Evolutionary conservation across 805 yeast genomes (phyloP), one percentile per base, ranked within the genome.

Genomic region (Wickerhamiella kurtzmanii): DNA sequence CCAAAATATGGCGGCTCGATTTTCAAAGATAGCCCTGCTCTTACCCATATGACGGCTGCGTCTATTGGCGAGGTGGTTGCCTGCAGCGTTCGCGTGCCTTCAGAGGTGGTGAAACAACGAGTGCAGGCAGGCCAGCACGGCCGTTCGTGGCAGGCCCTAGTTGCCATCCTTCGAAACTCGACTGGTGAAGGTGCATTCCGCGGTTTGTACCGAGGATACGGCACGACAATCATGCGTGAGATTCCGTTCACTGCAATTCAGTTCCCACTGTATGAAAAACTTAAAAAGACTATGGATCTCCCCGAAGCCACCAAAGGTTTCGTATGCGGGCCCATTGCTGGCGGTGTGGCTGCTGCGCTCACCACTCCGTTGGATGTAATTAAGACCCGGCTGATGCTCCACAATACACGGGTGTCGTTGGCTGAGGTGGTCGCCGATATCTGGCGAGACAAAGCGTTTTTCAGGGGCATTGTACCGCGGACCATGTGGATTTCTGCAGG

Each of bases 401-500:
- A 70, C 57, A 67, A 74, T 39, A 65, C 66, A 20, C 65, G 75
- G 40, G 63, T 77, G 0, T 64, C 79, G 0, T 64, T 78, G 0
- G 38, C 63, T 3, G 54, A 61, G 11, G 62, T 87, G 49, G 75
- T 80, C 2, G 64, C 59, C 32, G 69, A 66, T 9, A 72, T 88
- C 43, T 63, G 71, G n/a, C 60, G 59, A 18, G 87, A 82, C 47
- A 96, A 96, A 5, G 86, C 82, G 0, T 86, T 92, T 54, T 74
- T 77, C 60, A 74, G 74, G 43, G 99, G 99, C 13, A 72, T 89
- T 22, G 96, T 95, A 0, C 97, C 99, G 3, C 73, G 99, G 62
- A 88, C 96, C 0, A 71, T 83, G 76, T 92, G 98, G 98, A 89
- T 92, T 48, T 80, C 94, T 66, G 92, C 94, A 3, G 99, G 99